A percentile compares a stretch with the other conserved stretches of the same genome.
phyloP scores from a whole-genome alignment of 306 rosid species.

The Vachellia collinsii region DNA sequence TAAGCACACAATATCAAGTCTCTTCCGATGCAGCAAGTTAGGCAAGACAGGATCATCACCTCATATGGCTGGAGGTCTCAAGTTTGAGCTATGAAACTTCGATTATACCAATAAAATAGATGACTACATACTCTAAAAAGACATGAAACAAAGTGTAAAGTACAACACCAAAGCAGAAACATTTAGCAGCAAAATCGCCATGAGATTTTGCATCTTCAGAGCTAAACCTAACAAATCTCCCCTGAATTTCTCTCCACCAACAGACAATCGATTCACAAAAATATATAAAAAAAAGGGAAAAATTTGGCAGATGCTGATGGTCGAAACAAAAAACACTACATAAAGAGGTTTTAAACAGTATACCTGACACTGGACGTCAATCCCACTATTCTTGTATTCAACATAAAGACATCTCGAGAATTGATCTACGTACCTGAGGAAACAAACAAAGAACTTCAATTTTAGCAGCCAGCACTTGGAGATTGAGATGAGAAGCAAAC shows the following conservation, averaged over 20 bases:
- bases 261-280: not conserved
- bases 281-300: not conserved
- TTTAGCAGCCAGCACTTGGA: too few relatives aligned
- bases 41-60: not conserved
- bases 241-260: not conserved
- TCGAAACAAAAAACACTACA: not conserved
- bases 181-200: not conserved
- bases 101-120: not conserved
- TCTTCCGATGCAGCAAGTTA: not conserved
- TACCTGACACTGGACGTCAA: too few relatives aligned
- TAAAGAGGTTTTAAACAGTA: conserved; percentile 16
- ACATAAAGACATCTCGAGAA: too few relatives aligned
- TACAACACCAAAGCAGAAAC: not conserved
- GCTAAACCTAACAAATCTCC: not conserved
- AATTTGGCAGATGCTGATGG: not conserved
- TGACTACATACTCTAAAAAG: not conserved
- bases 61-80: not conserved
- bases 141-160: not conserved
- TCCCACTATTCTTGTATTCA: too few relatives aligned
- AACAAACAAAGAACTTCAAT: too few relatives aligned
- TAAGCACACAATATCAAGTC: not conserved
- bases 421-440: too few relatives aligned
- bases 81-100: not conserved
- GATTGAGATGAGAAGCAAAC: too few relatives aligned
- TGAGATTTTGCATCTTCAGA: not conserved